Base-by-base conservation (phyloP, 169 alveolate genomes). In the Plasmodium knowlesi region DNA sequence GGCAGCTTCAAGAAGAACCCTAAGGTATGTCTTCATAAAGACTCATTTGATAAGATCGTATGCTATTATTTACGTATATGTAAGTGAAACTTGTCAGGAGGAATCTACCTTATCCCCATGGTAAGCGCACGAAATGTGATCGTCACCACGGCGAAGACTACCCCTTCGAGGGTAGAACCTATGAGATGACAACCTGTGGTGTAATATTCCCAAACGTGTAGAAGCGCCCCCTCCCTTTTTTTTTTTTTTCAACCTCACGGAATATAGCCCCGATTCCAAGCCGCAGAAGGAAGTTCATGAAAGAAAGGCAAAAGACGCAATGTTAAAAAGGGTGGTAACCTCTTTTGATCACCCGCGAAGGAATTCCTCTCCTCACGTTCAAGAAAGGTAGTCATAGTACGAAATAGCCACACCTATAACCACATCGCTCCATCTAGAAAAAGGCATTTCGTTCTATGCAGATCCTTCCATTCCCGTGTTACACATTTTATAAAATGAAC, bases 11-110 rank as follows among this genome's bases (percentile, higher is more conserved):
- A 32, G 43, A 16, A 57, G 41, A 19, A 1, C 72, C 41, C 12
- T 37, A n/a, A 25, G 46, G 54, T 83, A 22, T 83, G 46, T 43
- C 54, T 67, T 83, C 46, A 83, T 39, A 61, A 83, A 53, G 70
- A 28, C 71, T 5, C 76, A 70, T 34, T 61, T 83, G 76, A 83
- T 83, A 61, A 39, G 76, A 22, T 70, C 73, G 30, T 83, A 83
- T 50, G 5, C 34, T 19, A 70, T 12, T 34, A 30, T 83, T 19
- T 83, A 70, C 73, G 28, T 28, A 9, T 50, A 83, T 28, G 16
- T 67, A 12, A 39, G 25, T 10, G 12, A 2, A 30, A 32, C 46
- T 25, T n/a, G 25, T 83, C 14, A 30, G 50, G 34, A 4, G 53
- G 46, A 50, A 25, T 5, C 50, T 70, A 5, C 1, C 46, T 19